Base-by-base conservation (phyloP, 2,329 filamentous ascomycete genomes). In the Aspergillus candidus region DNA sequence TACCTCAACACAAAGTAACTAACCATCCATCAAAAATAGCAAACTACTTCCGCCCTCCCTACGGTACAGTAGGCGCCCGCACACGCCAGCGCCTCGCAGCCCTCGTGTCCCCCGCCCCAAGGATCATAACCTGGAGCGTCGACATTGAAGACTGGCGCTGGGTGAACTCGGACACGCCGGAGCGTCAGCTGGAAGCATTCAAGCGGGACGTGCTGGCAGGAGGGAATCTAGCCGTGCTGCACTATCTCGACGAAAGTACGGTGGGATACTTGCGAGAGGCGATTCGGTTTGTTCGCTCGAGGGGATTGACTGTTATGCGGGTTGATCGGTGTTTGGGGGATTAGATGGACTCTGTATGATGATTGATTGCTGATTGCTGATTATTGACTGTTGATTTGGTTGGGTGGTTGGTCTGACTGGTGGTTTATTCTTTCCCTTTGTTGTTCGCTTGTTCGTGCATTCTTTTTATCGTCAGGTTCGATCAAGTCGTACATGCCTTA, bases 61-160 rank as follows among this genome's bases (percentile, higher is more conserved):
- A 82, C 56, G 83, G 83, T 33, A 84, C 74, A 27, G 77, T 85
- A 57, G 83, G 82, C 33, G 81, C 82, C 1, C 75, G 82, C 36
- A 81, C 82, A 67, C 75, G 83, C 4, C 76, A 83, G 59, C 74
- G 79, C 33, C 73, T 85, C 22, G 76, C 80, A 0, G 69, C 71
- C 15, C 62, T 62, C 12, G 72, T 75, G 14, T 67, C 22, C 22
- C 22, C 72, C 2, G 71, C 76, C 11, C 74, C 79, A 1, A 76
- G 77, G 51, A 76, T 85, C 35, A 75, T 84, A 40, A 80, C 79
- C 60, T 86, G 82, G 83, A 80, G 75, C 55, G 78, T 86, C 35
- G 82, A 86, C 55, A 78, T 85, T 29, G 79, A 86, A 68, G 83
- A 86, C 59, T 86, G 81, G 80, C 56, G 83, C 17, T 86, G 81